Percentiles rank a stretch among this genome's conserved stretches.
These are phyloP conservation scores for Lepidium sativum DNA, from an alignment of 345 rosid genomes.

Conservation along the genomic window DNA sequence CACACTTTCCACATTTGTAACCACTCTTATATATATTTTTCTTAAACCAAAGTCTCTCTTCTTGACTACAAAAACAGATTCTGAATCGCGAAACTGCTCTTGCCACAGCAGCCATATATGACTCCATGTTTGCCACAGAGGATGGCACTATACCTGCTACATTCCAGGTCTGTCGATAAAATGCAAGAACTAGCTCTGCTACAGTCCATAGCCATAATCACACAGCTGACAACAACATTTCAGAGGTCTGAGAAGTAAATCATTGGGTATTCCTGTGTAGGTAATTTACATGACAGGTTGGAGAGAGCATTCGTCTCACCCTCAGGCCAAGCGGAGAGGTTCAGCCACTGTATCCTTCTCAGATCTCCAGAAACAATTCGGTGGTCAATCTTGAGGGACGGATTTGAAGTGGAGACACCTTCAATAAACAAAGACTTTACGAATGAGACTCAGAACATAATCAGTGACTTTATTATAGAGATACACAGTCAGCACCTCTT, in stretches of 20 bases:
- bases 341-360: constrained; percentile 78
- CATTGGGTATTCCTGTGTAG: constrained; percentile 29
- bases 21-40: background rate
- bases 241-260: background rate
- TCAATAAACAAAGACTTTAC: background rate
- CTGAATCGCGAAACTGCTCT: constrained; percentile 80
- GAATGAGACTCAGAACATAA: background rate
- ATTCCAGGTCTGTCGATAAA: constrained; percentile 52
- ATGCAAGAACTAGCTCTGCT: background rate
- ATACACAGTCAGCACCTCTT: background rate
- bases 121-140: constrained; percentile 84
- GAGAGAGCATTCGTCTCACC: constrained; percentile 86
- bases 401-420: background rate
- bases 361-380: constrained; percentile 65
- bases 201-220: background rate
- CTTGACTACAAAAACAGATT: constrained; percentile 36
- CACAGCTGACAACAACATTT: background rate
- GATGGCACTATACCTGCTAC: constrained; percentile 94
- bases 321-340: constrained; percentile 77
- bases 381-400: constrained; percentile 30
- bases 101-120: constrained; percentile 92
- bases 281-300: constrained; percentile 98
- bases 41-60: background rate
- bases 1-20: background rate
- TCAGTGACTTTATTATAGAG: background rate